Evolutionary conservation across 1,139 yeast species (phyloP).

Genomic region (Magnusiomyces paraingens): DNA sequence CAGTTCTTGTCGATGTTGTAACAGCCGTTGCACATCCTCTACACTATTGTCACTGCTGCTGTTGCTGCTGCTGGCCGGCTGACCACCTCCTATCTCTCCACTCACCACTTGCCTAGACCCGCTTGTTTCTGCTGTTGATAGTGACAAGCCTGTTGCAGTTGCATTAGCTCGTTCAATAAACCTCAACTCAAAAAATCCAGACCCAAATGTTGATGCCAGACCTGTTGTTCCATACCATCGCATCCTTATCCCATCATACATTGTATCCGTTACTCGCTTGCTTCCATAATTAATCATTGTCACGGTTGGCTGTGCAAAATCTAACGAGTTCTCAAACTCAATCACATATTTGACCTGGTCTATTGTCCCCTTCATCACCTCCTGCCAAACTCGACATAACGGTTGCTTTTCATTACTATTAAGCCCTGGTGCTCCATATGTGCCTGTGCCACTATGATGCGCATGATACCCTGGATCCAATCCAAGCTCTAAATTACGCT

Average conservation of each 20-base stretch:
- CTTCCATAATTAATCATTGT: conserved; percentile 18
- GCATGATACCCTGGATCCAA: neutral
- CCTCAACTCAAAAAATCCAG: conserved; percentile 20
- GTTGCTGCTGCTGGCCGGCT: neutral
- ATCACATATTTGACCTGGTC: conserved; percentile 13
- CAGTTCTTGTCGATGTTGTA: neutral
- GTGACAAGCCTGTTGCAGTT: neutral
- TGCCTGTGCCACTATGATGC: no score
- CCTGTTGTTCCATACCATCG: conserved; percentile 23
- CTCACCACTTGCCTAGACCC: no score
- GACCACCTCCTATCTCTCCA: neutral
- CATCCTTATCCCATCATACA: conserved; percentile 16
- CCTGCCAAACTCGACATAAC: conserved; percentile 15
- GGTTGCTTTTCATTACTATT: conserved; percentile 4
- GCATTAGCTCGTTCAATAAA: conserved; percentile 11
- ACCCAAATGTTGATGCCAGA: conserved; percentile 21
- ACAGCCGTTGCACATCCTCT: neutral
- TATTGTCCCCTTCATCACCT: conserved; percentile 5
- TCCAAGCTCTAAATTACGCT: conserved; percentile 1
- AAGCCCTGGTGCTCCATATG: neutral
- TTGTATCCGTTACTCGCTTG: conserved; percentile 17
- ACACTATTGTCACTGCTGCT: neutral
- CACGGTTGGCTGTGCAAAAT: conserved; percentile 14
- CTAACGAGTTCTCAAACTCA: conserved; percentile 11
- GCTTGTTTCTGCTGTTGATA: neutral